Percentiles rank a stretch among this genome's conserved stretches.
These are phyloP conservation scores for Neltuma alba DNA, from an alignment of 306 rosid species.

Conservation along the genomic window DNA sequence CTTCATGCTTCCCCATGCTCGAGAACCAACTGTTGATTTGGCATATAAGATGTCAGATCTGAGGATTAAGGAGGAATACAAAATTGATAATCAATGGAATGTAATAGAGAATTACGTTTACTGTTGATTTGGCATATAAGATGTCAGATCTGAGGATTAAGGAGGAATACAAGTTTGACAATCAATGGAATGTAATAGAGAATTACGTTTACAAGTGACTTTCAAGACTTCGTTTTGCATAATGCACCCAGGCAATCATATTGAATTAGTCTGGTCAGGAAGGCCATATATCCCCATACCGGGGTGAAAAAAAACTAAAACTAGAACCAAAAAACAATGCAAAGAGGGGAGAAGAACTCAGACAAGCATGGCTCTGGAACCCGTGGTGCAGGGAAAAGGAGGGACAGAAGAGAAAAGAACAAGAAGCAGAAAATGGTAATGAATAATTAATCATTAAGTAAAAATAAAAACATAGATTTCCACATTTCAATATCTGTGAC, in stretches of 20 bases:
- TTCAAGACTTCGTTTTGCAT: background rate
- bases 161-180: background rate
- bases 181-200: constrained; percentile 17
- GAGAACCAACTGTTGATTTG: constrained; percentile 74
- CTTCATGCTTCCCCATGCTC: constrained; percentile 82
- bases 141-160: constrained; percentile 32
- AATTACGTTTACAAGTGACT: constrained; percentile 13
- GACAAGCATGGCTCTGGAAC: constrained; percentile 27
- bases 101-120: constrained; percentile 24
- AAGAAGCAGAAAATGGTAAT: background rate
- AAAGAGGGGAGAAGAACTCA: constrained; percentile 6
- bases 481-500: background rate
- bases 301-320: background rate
- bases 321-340: background rate
- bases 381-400: background rate
- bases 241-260: constrained; percentile 13
- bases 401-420: no score
- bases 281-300: constrained; percentile 23
- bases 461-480: background rate
- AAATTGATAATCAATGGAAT: constrained; percentile 2
- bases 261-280: constrained; percentile 23
- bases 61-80: constrained; percentile 5
- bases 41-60: constrained; percentile 37
- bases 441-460: background rate
- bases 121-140: constrained; percentile 45